A percentile compares a stretch with the other conserved stretches of the same genome.
Evolutionary conservation across 2,329 filamentous ascomycete genomes (phyloP).

Genomic region (Alternaria sp.): DNA sequence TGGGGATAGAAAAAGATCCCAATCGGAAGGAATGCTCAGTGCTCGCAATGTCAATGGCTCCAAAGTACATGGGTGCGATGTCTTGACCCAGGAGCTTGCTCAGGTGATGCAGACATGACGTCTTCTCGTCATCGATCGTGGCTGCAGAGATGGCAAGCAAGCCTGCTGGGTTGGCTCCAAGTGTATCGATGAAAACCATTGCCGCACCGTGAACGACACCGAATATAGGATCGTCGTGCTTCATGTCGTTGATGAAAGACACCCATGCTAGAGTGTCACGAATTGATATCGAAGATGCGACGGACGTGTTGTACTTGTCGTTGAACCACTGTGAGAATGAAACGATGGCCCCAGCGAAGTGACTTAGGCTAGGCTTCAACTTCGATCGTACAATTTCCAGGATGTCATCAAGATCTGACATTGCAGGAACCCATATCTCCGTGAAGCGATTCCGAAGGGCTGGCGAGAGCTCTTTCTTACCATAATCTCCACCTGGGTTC

Average conservation of each 20-base stretch:
- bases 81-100: conserved; percentile 71
- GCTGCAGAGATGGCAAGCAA: conserved; percentile 76
- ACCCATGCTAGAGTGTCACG: conserved; percentile 94
- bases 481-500: conserved; percentile 98
- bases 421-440: conserved; percentile 94
- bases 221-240: conserved; percentile 58
- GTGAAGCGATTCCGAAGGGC: conserved; percentile 96
- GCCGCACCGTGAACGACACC: conserved; percentile 83
- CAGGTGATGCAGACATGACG: conserved; percentile 76
- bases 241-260: conserved; percentile 81
- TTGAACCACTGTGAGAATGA: conserved; percentile 95
- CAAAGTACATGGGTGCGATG: conserved; percentile 70
- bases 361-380: conserved; percentile 64
- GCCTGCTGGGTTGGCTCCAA: conserved; percentile 93
- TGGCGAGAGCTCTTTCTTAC: conserved; percentile 95
- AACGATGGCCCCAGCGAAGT: conserved; percentile 75
- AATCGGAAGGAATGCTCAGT: conserved; percentile 67
- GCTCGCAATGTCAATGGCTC: conserved; percentile 66
- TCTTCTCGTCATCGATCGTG: conserved; percentile 74
- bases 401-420: conserved; percentile 86
- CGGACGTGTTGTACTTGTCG: conserved; percentile 75
- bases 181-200: conserved; percentile 93
- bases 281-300: conserved; percentile 82
- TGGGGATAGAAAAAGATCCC: conserved; percentile 76
- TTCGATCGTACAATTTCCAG: conserved; percentile 85